Conservation (phyloP, 768 basidiomycete species). For the Xerocomus brunneocitrinus region DNA sequence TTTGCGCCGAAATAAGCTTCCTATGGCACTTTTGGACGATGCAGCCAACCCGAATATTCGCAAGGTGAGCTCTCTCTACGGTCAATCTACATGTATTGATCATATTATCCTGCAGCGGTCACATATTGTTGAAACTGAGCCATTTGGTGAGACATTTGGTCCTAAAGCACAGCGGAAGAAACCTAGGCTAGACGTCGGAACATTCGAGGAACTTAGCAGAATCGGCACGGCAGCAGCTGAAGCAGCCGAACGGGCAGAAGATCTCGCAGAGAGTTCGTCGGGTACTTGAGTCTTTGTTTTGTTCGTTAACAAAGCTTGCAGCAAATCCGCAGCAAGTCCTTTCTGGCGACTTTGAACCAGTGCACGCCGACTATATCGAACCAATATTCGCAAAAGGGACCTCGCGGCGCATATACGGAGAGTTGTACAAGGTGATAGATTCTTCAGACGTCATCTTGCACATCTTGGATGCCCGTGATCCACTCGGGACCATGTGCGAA, state of each 20-base stretch:
- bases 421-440: constrained; percentile 98
- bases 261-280: constrained; percentile 38
- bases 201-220: constrained; percentile 86
- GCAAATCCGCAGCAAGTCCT: constrained; percentile 10
- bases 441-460: constrained; percentile 96
- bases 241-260: constrained; percentile 44
- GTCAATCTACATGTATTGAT: neutral
- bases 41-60: constrained; percentile 73
- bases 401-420: constrained; percentile 92
- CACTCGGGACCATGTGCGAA: constrained; percentile 91
- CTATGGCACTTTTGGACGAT: constrained; percentile 94
- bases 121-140: constrained; percentile 95
- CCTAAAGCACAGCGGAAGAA: constrained; percentile 93
- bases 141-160: constrained; percentile 92
- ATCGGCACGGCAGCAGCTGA: constrained; percentile 54
- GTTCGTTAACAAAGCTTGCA: constrained; percentile 4
- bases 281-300: constrained; percentile 29
- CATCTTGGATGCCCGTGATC: constrained; percentile 92
- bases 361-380: constrained; percentile 78
- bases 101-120: constrained; percentile 51
- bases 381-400: constrained; percentile 96
- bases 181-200: constrained; percentile 81
- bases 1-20: constrained; percentile 89
- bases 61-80: constrained; percentile 49
- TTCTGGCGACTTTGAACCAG: constrained; percentile 42